These are phyloP conservation scores for Panellus pusillus DNA, from an alignment of 768 basidiomycete species.

Conservation along the genomic window DNA sequence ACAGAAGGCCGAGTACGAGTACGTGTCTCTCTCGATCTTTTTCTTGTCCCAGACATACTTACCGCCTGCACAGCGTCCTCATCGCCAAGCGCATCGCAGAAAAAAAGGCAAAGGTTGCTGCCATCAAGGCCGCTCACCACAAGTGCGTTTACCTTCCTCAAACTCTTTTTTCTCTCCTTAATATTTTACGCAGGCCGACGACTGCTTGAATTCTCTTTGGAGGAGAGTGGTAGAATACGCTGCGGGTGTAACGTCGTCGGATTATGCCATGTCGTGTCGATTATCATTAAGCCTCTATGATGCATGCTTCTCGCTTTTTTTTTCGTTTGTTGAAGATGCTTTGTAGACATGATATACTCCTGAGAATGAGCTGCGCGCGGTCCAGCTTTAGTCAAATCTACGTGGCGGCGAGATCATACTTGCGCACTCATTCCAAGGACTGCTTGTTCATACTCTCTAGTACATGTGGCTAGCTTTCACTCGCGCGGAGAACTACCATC, in stretches of 20 bases:
- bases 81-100: conserved; percentile 89
- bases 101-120: conserved; percentile 89
- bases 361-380: too few species aligned
- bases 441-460: too few species aligned
- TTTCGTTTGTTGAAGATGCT: not conserved
- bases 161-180: not conserved
- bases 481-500: too few species aligned
- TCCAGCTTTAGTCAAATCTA: too few species aligned
- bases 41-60: not conserved
- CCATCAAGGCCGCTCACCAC: conserved; percentile 83
- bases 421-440: too few species aligned
- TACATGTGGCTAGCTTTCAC: too few species aligned
- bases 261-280: conserved; percentile 16
- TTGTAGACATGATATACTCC: too few species aligned
- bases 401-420: too few species aligned
- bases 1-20: conserved; percentile 94
- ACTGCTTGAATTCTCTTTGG: conserved; percentile 7
- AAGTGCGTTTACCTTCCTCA: conserved; percentile 39
- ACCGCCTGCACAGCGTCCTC: conserved; percentile 46
- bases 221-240: not conserved
- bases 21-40: conserved; percentile 31
- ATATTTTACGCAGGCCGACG: conserved; percentile 5
- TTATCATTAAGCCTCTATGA: conserved; percentile 14
- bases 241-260: conserved; percentile 10
- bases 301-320: conserved; percentile 9